A percentile compares a stretch with the other conserved stretches of the same genome.
Evolutionary conservation across 345 rosid species (phyloP).

Genomic region (Anastatica hierochuntica): DNA sequence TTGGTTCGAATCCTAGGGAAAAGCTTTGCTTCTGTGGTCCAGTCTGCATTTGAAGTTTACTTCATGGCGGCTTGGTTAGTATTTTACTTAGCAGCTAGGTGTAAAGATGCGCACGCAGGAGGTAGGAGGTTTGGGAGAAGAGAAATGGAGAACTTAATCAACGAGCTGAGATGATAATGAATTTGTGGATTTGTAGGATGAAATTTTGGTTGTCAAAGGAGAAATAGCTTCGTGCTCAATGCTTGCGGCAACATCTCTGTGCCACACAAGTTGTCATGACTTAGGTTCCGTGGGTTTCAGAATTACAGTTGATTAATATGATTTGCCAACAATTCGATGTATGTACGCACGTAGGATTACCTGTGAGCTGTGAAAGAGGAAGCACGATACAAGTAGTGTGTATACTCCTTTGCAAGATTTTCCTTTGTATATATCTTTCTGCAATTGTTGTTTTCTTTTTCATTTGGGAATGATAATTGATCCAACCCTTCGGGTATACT

Average conservation of each 20-base stretch:
- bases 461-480: constrained; percentile 9
- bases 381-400: constrained; percentile 13
- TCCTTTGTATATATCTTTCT: constrained; percentile 46
- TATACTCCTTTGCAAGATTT: constrained; percentile 22
- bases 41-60: constrained; percentile 69
- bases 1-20: constrained; percentile 45
- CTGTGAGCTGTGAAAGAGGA: constrained; percentile 17
- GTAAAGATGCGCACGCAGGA: constrained; percentile 56
- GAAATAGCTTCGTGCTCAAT: constrained; percentile 21
- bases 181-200: constrained; percentile 13
- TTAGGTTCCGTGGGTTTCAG: constrained; percentile 30
- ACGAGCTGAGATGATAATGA: constrained; percentile 51
- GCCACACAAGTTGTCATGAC: constrained; percentile 23
- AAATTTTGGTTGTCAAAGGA: constrained; percentile 10
- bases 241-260: constrained; percentile 23
- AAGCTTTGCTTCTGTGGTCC: constrained; percentile 46
- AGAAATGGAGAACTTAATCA: constrained; percentile 69
- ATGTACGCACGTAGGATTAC: constrained; percentile 18
- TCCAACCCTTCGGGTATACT: neutral
- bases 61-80: constrained; percentile 88
- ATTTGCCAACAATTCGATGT: constrained; percentile 19
- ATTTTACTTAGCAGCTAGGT: constrained; percentile 65
- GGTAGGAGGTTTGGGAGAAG: constrained; percentile 76
- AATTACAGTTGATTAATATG: constrained; percentile 14
- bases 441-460: constrained; percentile 19